Evolutionary conservation across 805 yeast genomes (phyloP), one percentile per base, ranked within the genome.

Genomic region (Suhomyces vadensis): DNA sequence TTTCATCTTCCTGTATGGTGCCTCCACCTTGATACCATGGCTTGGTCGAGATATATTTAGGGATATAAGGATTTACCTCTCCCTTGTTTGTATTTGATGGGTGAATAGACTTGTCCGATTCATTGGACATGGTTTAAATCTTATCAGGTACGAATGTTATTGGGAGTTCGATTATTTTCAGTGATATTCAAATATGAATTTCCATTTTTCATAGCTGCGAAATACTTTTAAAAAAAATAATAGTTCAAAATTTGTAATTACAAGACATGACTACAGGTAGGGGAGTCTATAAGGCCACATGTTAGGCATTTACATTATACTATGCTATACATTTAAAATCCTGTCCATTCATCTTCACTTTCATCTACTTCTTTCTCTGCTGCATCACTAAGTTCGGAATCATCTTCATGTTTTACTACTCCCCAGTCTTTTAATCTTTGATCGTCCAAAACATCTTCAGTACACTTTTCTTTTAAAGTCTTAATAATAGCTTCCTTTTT

Each of bases 341-440:
- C 71, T 19, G 49, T 66, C 71, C 71, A 66, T 40, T 64, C 49
- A 8, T 47, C 44, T 10, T 44, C 46, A 8, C 46, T 39, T n/a
- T 39, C 53, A 4, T 50, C 57, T 8, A 33, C 48, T 31, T 54
- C 63, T n/a, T 54, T 56, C 6, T 51, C 63, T 8, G 53, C 55
- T 9, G 54, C 62, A 11, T 53, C 57, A 2, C 48, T 56, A 3
- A 46, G 50, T 4, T 52, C 58, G n/a, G 44, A 51, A 19, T 13
- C 37, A 33, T 17, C 14, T 11, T 7, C 24, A 8, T 7, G 35
- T n/a, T 64, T 66, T 5, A 64, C 61, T 5, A 80, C 65, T 6
- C 83, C 85, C 94, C 96, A 87, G 25, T 71, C 71, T 19, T 61
- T 60, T 37, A 89, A 69, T 57, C 94, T 75, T 22, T 67, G 62